Conservation (phyloP, 495 filamentous ascomycete species). For the Penicillium egyptiacum region DNA sequence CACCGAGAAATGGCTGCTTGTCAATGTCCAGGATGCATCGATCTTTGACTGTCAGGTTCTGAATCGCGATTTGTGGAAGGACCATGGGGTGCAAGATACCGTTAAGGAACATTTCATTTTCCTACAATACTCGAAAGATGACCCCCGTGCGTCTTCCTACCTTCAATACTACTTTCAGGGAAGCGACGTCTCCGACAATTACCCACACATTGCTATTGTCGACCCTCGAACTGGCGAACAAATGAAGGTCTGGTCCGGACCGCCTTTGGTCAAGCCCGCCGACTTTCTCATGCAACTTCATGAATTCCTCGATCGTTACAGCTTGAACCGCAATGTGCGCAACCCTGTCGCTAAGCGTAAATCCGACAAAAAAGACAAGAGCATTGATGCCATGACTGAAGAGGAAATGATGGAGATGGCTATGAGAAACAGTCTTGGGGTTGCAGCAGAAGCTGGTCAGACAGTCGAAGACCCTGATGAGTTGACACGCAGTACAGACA, state of each 20-base stretch:
- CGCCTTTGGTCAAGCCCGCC: conserved; percentile 67
- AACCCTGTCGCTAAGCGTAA: conserved; percentile 88
- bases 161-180: conserved; percentile 85
- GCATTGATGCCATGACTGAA: conserved; percentile 87
- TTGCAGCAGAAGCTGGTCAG: conserved; percentile 31
- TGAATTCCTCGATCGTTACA: conserved; percentile 95
- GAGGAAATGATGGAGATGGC: conserved; percentile 96
- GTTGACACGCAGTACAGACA: conserved; percentile 64
- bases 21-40: conserved; percentile 90
- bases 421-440: conserved; percentile 75
- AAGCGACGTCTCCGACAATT: conserved; percentile 71
- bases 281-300: conserved; percentile 91
- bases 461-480: conserved; percentile 75
- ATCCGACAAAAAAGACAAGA: conserved; percentile 66
- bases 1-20: conserved; percentile 85
- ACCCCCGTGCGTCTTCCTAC: conserved; percentile 72
- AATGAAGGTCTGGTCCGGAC: conserved; percentile 91
- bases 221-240: conserved; percentile 96
- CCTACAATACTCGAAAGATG: conserved; percentile 84
- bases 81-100: conserved; percentile 69
- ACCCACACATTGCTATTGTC: conserved; percentile 93
- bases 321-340: conserved; percentile 78
- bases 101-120: conserved; percentile 93
- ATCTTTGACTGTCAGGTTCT: conserved; percentile 90
- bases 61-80: conserved; percentile 96